Evolutionary conservation across 106 monocot genomes (phyloP).

Genomic region (Acanthochlamys bracteata): DNA sequence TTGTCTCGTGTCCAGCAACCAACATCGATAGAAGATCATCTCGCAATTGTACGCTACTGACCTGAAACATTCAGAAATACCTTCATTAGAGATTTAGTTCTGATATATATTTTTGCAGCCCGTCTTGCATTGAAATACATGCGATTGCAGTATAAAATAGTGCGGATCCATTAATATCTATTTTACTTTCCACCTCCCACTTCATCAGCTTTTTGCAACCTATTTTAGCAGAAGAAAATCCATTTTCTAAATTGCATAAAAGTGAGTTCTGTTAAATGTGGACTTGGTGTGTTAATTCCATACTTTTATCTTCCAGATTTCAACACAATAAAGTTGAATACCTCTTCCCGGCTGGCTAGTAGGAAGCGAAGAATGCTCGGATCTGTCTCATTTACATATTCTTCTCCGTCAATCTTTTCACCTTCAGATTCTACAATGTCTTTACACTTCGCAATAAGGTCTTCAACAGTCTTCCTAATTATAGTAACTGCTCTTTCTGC

Average conservation of each 20-base stretch:
- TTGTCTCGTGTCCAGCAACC: slow-evolving; percentile 98
- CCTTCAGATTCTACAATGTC: slow-evolving; percentile 86
- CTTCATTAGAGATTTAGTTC: not conserved
- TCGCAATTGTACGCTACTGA: slow-evolving; percentile 78
- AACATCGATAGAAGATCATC: slow-evolving; percentile 96
- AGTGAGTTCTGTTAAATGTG: not conserved
- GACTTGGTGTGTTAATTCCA: not conserved
- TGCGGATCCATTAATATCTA: no score
- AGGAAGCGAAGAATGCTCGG: slow-evolving; percentile 95
- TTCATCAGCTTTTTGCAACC: no score
- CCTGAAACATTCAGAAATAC: slow-evolving; percentile 36
- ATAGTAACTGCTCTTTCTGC: slow-evolving; percentile 75
- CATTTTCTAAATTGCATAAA: no score
- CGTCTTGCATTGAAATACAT: no score
- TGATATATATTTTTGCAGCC: no score
- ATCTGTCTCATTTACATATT: slow-evolving; percentile 95
- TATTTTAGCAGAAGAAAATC: no score
- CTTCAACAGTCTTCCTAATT: slow-evolving; percentile 87
- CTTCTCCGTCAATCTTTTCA: slow-evolving; percentile 79
- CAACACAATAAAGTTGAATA: slow-evolving; percentile 22
- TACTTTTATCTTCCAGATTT: no score
- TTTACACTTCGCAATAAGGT: slow-evolving; percentile 84
- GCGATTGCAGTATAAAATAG: no score
- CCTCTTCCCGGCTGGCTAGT: slow-evolving; percentile 96
- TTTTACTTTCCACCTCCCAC: no score